phyloP scores from a whole-genome alignment of 768 basidiomycete genomes.

The Pulveroboletus sp. region DNA sequence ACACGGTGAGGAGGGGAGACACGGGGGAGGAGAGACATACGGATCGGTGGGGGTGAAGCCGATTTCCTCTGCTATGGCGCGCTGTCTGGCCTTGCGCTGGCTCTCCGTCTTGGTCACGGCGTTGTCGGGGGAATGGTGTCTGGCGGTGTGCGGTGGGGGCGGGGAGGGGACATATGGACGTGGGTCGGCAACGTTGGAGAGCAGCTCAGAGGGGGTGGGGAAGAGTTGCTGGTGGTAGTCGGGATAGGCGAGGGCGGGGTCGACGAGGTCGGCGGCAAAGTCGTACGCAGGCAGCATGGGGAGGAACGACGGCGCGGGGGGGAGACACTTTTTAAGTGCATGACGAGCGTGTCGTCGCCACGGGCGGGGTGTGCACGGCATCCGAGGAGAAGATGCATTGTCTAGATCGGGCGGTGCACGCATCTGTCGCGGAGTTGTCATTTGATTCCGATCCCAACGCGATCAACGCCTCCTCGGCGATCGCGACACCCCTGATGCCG shows the following conservation, averaged over 20 bases:
- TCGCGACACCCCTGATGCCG: slow-evolving; percentile 9
- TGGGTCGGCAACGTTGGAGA: slow-evolving; percentile 35
- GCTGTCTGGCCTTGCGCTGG: slow-evolving; percentile 55
- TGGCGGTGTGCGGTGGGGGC: slow-evolving; percentile 3
- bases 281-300: neutral
- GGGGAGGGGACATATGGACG: slow-evolving; percentile 11
- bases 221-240: slow-evolving; percentile 40
- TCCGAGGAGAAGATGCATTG: slow-evolving; percentile 22
- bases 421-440: slow-evolving; percentile 22
- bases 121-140: slow-evolving; percentile 15
- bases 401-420: slow-evolving; percentile 2
- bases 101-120: slow-evolving; percentile 37
- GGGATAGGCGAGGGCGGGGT: too few species aligned
- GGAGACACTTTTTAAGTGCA: too few species aligned
- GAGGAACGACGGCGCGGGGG: too few species aligned
- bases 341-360: too few species aligned
- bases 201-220: slow-evolving; percentile 64
- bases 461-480: slow-evolving; percentile 13
- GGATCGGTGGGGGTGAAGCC: slow-evolving; percentile 62
- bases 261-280: neutral
- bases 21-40: slow-evolving; percentile 34
- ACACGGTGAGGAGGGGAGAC: neutral
- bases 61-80: slow-evolving; percentile 53
- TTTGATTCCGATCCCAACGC: slow-evolving; percentile 22
- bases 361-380: slow-evolving; percentile 12